Evolutionary conservation across 2,329 filamentous ascomycete genomes (phyloP).

Genomic region (Sclerotiophoma versabilis): DNA sequence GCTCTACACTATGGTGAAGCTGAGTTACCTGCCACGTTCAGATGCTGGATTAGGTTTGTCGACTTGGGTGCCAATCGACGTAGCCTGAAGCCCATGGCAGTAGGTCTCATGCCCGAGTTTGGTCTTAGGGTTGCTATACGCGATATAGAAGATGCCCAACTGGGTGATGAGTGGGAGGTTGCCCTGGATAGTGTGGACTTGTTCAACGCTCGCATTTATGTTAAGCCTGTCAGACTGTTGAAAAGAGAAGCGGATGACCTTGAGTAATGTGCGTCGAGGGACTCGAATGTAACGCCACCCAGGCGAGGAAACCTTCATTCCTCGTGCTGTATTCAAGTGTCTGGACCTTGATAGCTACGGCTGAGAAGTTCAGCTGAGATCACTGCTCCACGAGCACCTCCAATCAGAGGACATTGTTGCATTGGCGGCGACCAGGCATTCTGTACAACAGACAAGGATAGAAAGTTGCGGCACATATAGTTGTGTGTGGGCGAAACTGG

Average conservation of each 20-base stretch:
- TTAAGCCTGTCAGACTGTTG: conserved; percentile 51
- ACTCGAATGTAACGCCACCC: neutral
- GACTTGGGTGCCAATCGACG: conserved; percentile 5
- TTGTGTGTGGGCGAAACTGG: neutral
- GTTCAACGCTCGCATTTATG: conserved; percentile 39
- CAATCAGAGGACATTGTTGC: neutral
- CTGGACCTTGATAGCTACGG: neutral
- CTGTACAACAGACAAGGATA: conserved; percentile 23
- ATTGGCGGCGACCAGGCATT: conserved; percentile 25
- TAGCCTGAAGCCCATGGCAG: conserved; percentile 2
- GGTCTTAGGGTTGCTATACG: conserved; percentile 21
- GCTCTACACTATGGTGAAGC: conserved; percentile 64
- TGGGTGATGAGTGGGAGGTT: conserved; percentile 58
- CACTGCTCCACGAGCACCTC: neutral
- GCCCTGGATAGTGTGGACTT: conserved; percentile 47
- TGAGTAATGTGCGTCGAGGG: neutral
- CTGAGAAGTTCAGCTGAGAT: neutral
- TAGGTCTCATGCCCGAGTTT: conserved; percentile 30
- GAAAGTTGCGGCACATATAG: neutral
- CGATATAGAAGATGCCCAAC: conserved; percentile 23
- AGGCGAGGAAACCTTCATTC: neutral
- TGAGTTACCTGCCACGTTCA: conserved; percentile 57
- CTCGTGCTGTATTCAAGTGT: neutral
- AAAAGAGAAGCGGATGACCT: conserved; percentile 24
- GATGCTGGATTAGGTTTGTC: conserved; percentile 34